Percentiles rank a stretch among this genome's conserved stretches.
Evolutionary conservation across 495 filamentous ascomycete genomes (phyloP).

Genomic region (Podospora pseudocomata): DNA sequence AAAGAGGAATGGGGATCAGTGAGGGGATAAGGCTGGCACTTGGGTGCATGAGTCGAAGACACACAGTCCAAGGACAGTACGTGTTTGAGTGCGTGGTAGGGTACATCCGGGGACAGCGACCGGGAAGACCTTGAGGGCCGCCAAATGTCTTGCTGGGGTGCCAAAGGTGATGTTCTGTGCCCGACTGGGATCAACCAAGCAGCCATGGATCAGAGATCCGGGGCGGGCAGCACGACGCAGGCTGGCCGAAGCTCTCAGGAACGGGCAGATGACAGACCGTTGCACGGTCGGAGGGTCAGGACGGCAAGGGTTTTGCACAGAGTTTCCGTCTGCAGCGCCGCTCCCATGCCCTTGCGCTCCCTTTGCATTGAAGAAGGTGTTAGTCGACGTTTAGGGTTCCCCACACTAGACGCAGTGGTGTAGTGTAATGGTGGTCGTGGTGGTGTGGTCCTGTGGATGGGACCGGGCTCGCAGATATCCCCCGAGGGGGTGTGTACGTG

Average conservation of each 20-base stretch:
- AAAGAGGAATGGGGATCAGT: conserved; percentile 16
- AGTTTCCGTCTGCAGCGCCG: conserved; percentile 24
- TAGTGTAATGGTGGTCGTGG: neutral
- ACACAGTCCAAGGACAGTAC: conserved; percentile 32
- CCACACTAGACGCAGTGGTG: conserved; percentile 17
- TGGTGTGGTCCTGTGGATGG: conserved; percentile 7
- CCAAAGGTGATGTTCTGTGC: conserved; percentile 7
- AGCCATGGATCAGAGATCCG: conserved; percentile 19
- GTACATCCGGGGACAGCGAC: conserved; percentile 31
- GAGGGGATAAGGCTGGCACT: conserved; percentile 28
- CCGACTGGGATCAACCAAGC: conserved; percentile 14
- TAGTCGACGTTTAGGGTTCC: conserved; percentile 32
- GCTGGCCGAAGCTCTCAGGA: conserved; percentile 20
- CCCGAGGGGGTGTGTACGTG: conserved; percentile 3
- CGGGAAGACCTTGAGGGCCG: conserved; percentile 21
- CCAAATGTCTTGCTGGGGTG: conserved; percentile 3
- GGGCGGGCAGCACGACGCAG: conserved; percentile 7
- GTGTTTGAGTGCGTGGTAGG: conserved; percentile 31
- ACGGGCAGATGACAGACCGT: conserved; percentile 24
- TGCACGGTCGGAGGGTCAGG: conserved; percentile 9
- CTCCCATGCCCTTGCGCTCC: conserved; percentile 24
- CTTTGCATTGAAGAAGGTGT: conserved; percentile 34
- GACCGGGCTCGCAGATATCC: conserved; percentile 24
- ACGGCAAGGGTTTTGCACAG: conserved; percentile 16
- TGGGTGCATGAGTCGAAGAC: conserved; percentile 31